These are phyloP conservation scores for Aspergillus sclerotiicarbonarius DNA, from an alignment of 495 filamentous ascomycete genomes.

Conservation along the genomic window DNA sequence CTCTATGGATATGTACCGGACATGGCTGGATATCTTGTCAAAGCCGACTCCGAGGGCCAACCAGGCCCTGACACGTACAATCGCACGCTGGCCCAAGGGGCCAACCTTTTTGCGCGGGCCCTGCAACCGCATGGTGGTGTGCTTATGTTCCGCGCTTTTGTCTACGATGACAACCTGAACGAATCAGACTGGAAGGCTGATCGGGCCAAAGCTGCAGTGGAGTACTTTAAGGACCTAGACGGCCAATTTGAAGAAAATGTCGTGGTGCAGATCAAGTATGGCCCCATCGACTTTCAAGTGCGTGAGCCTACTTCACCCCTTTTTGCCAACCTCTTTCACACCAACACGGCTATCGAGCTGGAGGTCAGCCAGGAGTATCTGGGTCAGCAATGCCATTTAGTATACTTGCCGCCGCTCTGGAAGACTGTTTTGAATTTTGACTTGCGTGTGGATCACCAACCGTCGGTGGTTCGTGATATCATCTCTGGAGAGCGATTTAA, in stretches of 20 bases:
- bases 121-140: constrained; percentile 62
- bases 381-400: constrained; percentile 67
- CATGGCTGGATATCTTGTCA: constrained; percentile 67
- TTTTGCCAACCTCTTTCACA: constrained; percentile 61
- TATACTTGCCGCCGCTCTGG: constrained; percentile 67
- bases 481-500: constrained; percentile 59
- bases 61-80: constrained; percentile 68
- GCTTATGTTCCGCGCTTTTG: constrained; percentile 71
- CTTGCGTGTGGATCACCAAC: constrained; percentile 55
- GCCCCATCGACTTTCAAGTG: constrained; percentile 75
- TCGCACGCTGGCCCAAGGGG: constrained; percentile 65
- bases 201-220: constrained; percentile 65
- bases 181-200: constrained; percentile 62
- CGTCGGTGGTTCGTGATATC: constrained; percentile 55
- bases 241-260: constrained; percentile 68
- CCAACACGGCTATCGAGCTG: constrained; percentile 61
- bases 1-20: constrained; percentile 64
- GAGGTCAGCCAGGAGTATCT: constrained; percentile 70
- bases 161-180: constrained; percentile 60
- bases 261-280: constrained; percentile 70
- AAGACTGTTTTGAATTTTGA: constrained; percentile 66
- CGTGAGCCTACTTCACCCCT: constrained; percentile 68
- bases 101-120: constrained; percentile 66
- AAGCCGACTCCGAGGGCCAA: constrained; percentile 73
- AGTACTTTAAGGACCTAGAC: constrained; percentile 66